Percentiles rank a stretch among this genome's conserved stretches.
These are phyloP conservation scores for Elaphomyces granulatus DNA, from an alignment of 495 filamentous ascomycete genomes.

Conservation along the genomic window DNA sequence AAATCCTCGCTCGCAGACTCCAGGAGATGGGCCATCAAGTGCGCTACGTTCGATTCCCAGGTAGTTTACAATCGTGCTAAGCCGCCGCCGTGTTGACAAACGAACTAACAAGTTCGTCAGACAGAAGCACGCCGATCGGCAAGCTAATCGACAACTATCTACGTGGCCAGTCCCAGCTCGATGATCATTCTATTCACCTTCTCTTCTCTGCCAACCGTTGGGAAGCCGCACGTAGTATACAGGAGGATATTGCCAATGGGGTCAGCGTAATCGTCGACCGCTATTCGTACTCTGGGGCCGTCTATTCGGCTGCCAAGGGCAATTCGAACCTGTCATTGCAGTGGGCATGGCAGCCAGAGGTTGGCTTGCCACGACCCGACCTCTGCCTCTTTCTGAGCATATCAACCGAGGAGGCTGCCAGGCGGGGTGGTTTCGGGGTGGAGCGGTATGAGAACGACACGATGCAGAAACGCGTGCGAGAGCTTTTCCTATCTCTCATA, in stretches of 20 bases:
- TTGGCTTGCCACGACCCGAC: constrained; percentile 79
- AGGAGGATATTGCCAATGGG: constrained; percentile 44
- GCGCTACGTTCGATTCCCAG: constrained; percentile 73
- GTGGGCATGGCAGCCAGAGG: constrained; percentile 74
- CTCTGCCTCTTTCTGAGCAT: constrained; percentile 77
- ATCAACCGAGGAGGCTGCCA: constrained; percentile 51
- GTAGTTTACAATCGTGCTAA: constrained; percentile 32
- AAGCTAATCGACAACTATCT: constrained; percentile 83
- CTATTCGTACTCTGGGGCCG: constrained; percentile 85
- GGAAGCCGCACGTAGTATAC: constrained; percentile 62
- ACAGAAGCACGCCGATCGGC: constrained; percentile 79
- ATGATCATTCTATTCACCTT: constrained; percentile 88
- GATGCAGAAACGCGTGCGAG: constrained; percentile 69
- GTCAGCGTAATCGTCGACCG: constrained; percentile 74
- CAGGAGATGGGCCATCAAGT: constrained; percentile 46
- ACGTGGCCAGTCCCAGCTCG: constrained; percentile 53
- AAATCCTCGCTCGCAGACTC: constrained; percentile 50
- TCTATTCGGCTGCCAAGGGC: constrained; percentile 88
- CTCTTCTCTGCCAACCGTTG: constrained; percentile 94
- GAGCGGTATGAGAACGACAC: constrained; percentile 80
- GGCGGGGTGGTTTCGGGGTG: constrained; percentile 68
- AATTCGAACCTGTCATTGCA: constrained; percentile 51
- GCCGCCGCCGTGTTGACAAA: not conserved
- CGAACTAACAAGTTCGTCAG: constrained; percentile 25
- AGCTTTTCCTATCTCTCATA: constrained; percentile 46